phyloP scores from a whole-genome alignment of 805 yeast species.

The Ogataea neopini region DNA sequence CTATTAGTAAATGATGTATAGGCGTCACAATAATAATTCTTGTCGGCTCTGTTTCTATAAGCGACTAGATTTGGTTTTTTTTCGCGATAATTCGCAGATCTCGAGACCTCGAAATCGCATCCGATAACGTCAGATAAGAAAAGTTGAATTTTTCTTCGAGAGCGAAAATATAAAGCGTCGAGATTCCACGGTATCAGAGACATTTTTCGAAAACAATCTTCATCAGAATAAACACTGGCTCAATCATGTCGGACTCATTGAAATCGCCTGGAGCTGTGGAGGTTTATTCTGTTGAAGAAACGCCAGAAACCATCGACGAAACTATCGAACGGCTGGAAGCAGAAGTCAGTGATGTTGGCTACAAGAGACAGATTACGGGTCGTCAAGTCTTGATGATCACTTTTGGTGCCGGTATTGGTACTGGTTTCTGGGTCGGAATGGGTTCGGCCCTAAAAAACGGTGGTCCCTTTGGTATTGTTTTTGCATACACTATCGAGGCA shows the following conservation, averaged over 20 bases:
- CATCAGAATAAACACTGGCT: background rate
- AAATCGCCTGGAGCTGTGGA: constrained; percentile 1
- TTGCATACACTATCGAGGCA: constrained; percentile 60
- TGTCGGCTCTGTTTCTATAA: background rate
- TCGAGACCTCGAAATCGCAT: background rate
- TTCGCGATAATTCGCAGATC: background rate
- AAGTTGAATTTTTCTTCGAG: background rate
- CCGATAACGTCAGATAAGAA: constrained; percentile 4
- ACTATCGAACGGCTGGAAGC: constrained; percentile 29
- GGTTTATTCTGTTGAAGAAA: background rate
- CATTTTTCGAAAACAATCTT: no score
- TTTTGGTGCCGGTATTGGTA: constrained; percentile 83
- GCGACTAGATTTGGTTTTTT: background rate
- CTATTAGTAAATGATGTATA: background rate
- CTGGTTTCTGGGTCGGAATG: constrained; percentile 63
- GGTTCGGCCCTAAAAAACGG: constrained; percentile 48
- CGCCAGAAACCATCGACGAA: constrained; percentile 17
- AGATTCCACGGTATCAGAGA: background rate
- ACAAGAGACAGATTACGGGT: constrained; percentile 35
- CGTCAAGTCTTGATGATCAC: constrained; percentile 72
- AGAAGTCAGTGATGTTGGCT: constrained; percentile 25
- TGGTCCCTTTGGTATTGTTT: constrained; percentile 51
- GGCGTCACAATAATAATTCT: background rate
- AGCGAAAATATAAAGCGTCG: background rate
- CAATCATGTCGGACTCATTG: background rate